Conservation (phyloP, 345 rosid species). For the Arabidopsis arenosa region DNA sequence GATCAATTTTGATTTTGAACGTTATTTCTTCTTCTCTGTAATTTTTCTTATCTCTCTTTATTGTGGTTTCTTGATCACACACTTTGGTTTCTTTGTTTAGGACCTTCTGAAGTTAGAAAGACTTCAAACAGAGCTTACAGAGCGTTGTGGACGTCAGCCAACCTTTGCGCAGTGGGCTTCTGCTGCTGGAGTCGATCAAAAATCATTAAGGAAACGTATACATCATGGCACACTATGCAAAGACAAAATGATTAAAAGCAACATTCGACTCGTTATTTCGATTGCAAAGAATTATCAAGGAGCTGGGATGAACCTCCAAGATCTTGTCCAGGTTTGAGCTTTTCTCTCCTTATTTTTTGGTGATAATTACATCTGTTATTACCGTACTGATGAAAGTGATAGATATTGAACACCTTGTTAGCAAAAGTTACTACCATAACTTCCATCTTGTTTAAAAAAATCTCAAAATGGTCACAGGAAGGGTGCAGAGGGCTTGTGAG, state of each 20-base stretch:
- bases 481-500: conserved; percentile 94
- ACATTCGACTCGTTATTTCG: conserved; percentile 93
- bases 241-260: conserved; percentile 94
- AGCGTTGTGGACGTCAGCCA: conserved; percentile 74
- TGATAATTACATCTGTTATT: neutral
- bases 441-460: neutral
- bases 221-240: conserved; percentile 73
- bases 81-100: conserved; percentile 48
- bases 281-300: conserved; percentile 94
- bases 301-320: conserved; percentile 90
- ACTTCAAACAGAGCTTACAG: conserved; percentile 72
- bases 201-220: conserved; percentile 72
- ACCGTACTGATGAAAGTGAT: neutral
- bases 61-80: conserved; percentile 27
- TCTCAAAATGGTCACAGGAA: conserved; percentile 59
- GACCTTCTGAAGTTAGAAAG: conserved; percentile 84
- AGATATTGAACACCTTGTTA: conserved; percentile 16
- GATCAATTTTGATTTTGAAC: neutral
- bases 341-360: neutral
- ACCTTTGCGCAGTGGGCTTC: conserved; percentile 90
- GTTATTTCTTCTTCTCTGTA: conserved; percentile 7
- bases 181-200: conserved; percentile 83
- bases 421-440: conserved; percentile 18
- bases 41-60: conserved; percentile 35
- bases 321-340: conserved; percentile 85